Evolutionary conservation across 2,329 filamentous ascomycete species (phyloP).

Genomic region (Emergomyces orientalis): DNA sequence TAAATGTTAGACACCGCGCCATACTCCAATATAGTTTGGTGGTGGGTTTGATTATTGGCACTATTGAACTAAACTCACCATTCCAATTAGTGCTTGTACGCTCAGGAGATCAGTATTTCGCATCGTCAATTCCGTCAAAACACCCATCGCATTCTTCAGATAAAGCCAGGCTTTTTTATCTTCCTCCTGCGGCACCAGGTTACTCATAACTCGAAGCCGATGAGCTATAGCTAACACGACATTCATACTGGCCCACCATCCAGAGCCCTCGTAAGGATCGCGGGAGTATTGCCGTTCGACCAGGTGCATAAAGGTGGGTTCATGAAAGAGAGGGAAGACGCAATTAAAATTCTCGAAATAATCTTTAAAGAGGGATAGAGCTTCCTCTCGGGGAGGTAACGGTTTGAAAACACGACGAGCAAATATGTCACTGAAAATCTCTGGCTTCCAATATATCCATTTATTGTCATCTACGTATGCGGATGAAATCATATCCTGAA

Average conservation of each 20-base stretch:
- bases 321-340: slow-evolving; percentile 95
- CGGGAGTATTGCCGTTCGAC: slow-evolving; percentile 88
- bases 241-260: slow-evolving; percentile 98
- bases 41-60: not conserved
- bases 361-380: slow-evolving; percentile 77
- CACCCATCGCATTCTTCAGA: slow-evolving; percentile 91
- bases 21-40: not conserved
- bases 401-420: slow-evolving; percentile 72
- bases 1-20: not conserved
- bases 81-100: slow-evolving; percentile 86
- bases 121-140: slow-evolving; percentile 87
- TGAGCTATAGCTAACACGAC: slow-evolving; percentile 89
- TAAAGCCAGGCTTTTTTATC: slow-evolving; percentile 93
- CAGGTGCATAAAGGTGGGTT: slow-evolving; percentile 96
- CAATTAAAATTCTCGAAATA: slow-evolving; percentile 99
- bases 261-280: slow-evolving; percentile 87
- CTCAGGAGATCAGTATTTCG: slow-evolving; percentile 91
- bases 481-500: slow-evolving; percentile 87
- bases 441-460: slow-evolving; percentile 97
- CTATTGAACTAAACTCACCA: slow-evolving; percentile 43
- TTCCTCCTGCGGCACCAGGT: slow-evolving; percentile 79
- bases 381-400: slow-evolving; percentile 77
- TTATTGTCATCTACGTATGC: slow-evolving; percentile 90
- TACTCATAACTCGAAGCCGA: slow-evolving; percentile 87
- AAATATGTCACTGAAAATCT: slow-evolving; percentile 90